These are phyloP conservation scores for Geosiphon pyriformis DNA, from an alignment of 192 early-diverging fungal genomes.

Conservation along the genomic window DNA sequence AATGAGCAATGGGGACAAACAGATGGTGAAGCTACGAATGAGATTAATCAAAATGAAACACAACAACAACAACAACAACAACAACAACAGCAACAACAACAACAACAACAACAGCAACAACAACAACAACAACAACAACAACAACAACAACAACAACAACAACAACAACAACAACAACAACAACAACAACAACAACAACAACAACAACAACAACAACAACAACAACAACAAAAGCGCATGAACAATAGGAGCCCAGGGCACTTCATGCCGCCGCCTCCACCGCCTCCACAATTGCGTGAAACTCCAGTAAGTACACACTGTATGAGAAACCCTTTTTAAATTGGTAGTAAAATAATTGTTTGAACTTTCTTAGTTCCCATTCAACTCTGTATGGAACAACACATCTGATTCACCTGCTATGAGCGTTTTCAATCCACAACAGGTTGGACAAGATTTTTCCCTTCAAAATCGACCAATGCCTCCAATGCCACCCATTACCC, in stretches of 20 bases:
- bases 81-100: too few species aligned
- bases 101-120: too few species aligned
- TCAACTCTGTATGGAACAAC: slow-evolving; percentile 16
- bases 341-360: too few species aligned
- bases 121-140: too few species aligned
- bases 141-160: too few species aligned
- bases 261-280: background rate
- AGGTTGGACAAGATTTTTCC: slow-evolving; percentile 1
- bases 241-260: slow-evolving; percentile 11
- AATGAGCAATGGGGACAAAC: background rate
- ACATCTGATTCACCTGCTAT: background rate
- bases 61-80: too few species aligned
- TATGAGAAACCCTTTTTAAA: too few species aligned
- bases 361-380: too few species aligned
- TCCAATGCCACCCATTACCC: slow-evolving; percentile 1
- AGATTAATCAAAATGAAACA: slow-evolving; percentile 14
- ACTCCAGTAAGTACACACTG: slow-evolving; percentile 4
- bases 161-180: too few species aligned
- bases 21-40: slow-evolving; percentile 3
- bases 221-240: background rate
- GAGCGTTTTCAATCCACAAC: slow-evolving; percentile 9
- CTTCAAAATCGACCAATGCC: background rate
- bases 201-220: too few species aligned
- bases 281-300: slow-evolving; percentile 8
- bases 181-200: too few species aligned